Evolutionary conservation across 2,329 filamentous ascomycete species (phyloP).

Genomic region (Diplodia scrobiculata): DNA sequence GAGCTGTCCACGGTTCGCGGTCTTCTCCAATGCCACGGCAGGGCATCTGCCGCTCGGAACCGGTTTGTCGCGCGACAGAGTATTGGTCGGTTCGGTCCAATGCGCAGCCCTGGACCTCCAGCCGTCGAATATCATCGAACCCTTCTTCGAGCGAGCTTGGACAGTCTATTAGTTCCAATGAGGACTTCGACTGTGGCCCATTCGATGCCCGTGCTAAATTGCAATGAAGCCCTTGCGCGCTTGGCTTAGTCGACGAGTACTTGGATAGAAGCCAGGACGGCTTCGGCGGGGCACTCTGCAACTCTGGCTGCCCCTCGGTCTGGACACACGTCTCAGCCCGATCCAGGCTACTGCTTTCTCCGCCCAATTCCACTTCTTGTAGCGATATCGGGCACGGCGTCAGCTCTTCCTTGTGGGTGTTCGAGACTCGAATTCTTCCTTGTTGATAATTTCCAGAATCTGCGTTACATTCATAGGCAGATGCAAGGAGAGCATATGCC

Average conservation of each 20-base stretch:
- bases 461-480: background rate
- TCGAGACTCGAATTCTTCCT: background rate
- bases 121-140: slow-evolving; percentile 22
- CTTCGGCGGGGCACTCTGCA: slow-evolving; percentile 10
- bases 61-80: slow-evolving; percentile 3
- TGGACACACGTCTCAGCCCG: slow-evolving; percentile 18
- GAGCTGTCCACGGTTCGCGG: background rate
- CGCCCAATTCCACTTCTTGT: slow-evolving; percentile 18
- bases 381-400: slow-evolving; percentile 6
- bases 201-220: slow-evolving; percentile 2
- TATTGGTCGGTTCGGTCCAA: slow-evolving; percentile 19
- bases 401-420: background rate
- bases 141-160: background rate
- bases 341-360: slow-evolving; percentile 4
- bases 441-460: background rate
- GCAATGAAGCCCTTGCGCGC: background rate
- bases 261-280: slow-evolving; percentile 4
- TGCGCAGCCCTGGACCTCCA: background rate
- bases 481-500: background rate
- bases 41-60: slow-evolving; percentile 3
- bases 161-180: background rate
- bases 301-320: slow-evolving; percentile 13
- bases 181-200: background rate
- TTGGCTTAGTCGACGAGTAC: background rate
- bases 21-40: slow-evolving; percentile 3